Conservation (phyloP, 1,139 yeast species). For the Magnusiomyces magnusii region DNA sequence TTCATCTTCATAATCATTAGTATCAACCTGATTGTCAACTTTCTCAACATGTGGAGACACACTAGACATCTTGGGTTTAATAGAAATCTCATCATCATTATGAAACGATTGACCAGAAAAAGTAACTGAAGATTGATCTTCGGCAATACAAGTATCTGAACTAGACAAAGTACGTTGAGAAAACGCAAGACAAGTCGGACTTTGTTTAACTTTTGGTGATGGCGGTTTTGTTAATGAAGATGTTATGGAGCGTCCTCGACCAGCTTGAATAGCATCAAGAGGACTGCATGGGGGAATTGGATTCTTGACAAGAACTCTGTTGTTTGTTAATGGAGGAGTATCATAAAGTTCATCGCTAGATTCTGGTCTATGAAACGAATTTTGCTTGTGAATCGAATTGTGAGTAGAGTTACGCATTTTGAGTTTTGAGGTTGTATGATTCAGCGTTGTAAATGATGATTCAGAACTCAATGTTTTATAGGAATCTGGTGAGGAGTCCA, state of each 20-base stretch:
- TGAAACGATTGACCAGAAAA: neutral
- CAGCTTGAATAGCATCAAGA: neutral
- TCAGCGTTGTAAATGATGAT: neutral
- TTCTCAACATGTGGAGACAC: too few species aligned
- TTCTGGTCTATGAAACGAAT: neutral
- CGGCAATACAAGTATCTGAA: neutral
- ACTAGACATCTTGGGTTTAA: neutral
- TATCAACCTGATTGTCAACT: neutral
- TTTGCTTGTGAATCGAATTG: neutral
- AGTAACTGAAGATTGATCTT: neutral
- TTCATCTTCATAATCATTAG: too few species aligned
- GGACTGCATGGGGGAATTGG: conserved; percentile 3
- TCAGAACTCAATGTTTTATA: neutral
- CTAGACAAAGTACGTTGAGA: neutral
- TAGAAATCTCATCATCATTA: neutral
- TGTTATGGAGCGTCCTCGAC: neutral
- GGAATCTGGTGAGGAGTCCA: neutral
- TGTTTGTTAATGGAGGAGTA: conserved; percentile 4
- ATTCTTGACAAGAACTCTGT: neutral
- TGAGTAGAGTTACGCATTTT: neutral
- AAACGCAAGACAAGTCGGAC: neutral
- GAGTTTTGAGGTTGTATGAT: neutral
- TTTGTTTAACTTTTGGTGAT: neutral
- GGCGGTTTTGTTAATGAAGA: neutral
- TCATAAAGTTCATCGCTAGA: conserved; percentile 1